Percentiles rank a stretch among this genome's conserved stretches.
Conservation (phyloP, 208 protist species). For the Naegleria lovaniensis region DNA sequence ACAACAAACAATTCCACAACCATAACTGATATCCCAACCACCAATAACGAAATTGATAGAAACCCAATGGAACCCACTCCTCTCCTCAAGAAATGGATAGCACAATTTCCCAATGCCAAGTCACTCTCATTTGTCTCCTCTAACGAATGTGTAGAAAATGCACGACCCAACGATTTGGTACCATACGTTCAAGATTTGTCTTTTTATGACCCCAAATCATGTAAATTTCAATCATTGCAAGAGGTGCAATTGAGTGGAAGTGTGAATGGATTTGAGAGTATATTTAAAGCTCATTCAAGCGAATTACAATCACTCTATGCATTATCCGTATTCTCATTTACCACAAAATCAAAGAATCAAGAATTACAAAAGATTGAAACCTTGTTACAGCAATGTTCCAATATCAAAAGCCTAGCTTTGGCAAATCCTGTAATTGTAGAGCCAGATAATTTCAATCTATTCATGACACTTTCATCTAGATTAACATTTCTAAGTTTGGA, state of each 20-base stretch:
- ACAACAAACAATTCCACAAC: no score
- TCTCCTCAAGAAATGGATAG: not conserved
- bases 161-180: not conserved
- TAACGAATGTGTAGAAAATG: not conserved
- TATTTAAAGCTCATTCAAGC: not conserved
- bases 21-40: no score
- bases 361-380: not conserved
- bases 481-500: not conserved
- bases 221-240: not conserved
- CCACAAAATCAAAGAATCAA: not conserved
- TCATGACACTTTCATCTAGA: not conserved
- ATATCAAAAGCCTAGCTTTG: not conserved
- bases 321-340: not conserved
- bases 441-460: not conserved
- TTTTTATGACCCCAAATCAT: not conserved
- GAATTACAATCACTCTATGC: not conserved
- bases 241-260: not conserved
- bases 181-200: not conserved
- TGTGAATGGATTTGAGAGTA: not conserved
- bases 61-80: no score
- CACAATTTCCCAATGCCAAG: not conserved
- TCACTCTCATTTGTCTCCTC: not conserved
- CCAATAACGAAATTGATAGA: no score
- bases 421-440: not conserved
- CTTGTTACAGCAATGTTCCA: not conserved